phyloP scores from a whole-genome alignment of 805 yeast species.

The Sugiyamaella americana region DNA sequence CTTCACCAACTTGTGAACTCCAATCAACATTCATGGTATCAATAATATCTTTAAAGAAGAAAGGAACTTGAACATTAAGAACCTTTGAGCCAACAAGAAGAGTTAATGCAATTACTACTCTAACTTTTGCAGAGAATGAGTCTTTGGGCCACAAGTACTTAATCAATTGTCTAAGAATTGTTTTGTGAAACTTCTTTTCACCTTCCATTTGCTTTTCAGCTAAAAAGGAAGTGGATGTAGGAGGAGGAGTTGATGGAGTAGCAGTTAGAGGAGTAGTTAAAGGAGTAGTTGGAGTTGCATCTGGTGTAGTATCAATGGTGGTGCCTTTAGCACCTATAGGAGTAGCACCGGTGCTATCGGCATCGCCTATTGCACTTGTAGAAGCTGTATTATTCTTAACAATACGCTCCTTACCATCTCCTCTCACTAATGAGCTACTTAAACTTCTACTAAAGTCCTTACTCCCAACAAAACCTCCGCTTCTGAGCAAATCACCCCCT shows the following conservation, averaged over 20 bases:
- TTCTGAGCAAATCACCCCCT: too few species aligned
- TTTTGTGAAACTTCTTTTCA: conserved; percentile 13
- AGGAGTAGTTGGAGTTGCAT: conserved; percentile 1
- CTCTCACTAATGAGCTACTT: too few species aligned
- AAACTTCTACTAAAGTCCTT: too few species aligned
- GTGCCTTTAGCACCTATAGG: neutral
- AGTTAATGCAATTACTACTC: conserved; percentile 72
- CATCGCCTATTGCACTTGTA: neutral
- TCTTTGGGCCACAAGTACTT: conserved; percentile 35
- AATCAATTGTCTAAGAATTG: conserved; percentile 25
- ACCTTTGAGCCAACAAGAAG: conserved; percentile 75
- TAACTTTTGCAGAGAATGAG: conserved; percentile 39
- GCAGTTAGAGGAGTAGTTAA: neutral
- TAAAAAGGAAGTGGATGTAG: neutral
- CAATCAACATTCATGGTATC: conserved; percentile 93
- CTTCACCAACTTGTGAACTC: conserved; percentile 57
- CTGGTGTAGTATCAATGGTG: neutral
- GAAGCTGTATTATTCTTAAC: neutral
- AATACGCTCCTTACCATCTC: too few species aligned
- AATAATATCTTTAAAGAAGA: conserved; percentile 80
- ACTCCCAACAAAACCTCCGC: too few species aligned
- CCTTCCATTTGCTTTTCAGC: neutral
- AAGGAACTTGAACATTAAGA: conserved; percentile 92
- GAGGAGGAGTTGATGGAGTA: neutral
- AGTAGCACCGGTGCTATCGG: neutral